A percentile compares a stretch with the other conserved stretches of the same genome.
Evolutionary conservation across 805 yeast genomes (phyloP).

Genomic region (Starmerella geochares): DNA sequence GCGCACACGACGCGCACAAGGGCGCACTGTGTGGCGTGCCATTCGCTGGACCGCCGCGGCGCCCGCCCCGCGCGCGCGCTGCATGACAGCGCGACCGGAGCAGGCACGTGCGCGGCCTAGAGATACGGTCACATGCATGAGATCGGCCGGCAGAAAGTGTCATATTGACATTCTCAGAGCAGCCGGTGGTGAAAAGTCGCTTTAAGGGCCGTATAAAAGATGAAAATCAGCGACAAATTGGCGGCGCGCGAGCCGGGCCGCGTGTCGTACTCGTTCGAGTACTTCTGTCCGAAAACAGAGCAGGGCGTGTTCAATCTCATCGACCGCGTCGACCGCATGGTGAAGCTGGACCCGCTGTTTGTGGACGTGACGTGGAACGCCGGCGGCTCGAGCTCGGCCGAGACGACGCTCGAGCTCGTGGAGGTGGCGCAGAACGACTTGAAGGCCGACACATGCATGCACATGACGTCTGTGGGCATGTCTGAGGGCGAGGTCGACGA

Average conservation of each 20-base stretch:
- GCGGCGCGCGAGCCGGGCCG: slow-evolving; percentile 24
- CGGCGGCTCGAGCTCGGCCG: slow-evolving; percentile 68
- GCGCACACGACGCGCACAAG: no score
- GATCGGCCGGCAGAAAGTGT: slow-evolving; percentile 1
- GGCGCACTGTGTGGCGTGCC: no score
- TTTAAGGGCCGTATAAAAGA: neutral
- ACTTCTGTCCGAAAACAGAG: slow-evolving; percentile 92
- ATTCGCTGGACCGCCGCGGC: no score
- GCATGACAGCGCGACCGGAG: neutral
- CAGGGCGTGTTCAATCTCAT: slow-evolving; percentile 94
- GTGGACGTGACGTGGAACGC: slow-evolving; percentile 98
- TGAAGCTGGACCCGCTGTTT: slow-evolving; percentile 78
- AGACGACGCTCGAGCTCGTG: slow-evolving; percentile 79
- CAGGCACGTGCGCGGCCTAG: neutral
- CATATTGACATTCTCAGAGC: neutral
- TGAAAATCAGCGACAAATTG: slow-evolving; percentile 39
- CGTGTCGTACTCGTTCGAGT: slow-evolving; percentile 82
- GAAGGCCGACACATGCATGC: slow-evolving; percentile 96
- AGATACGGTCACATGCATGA: slow-evolving; percentile 4
- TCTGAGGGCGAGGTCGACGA: slow-evolving; percentile 65
- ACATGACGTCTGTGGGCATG: slow-evolving; percentile 95
- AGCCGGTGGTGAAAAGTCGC: slow-evolving; percentile 2
- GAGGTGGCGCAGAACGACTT: slow-evolving; percentile 79
- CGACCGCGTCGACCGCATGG: slow-evolving; percentile 97
- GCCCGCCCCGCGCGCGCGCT: no score